A percentile compares a stretch with the other conserved stretches of the same genome.
Conservation (phyloP, 805 yeast genomes). For the Isabelozyma rhagii region DNA sequence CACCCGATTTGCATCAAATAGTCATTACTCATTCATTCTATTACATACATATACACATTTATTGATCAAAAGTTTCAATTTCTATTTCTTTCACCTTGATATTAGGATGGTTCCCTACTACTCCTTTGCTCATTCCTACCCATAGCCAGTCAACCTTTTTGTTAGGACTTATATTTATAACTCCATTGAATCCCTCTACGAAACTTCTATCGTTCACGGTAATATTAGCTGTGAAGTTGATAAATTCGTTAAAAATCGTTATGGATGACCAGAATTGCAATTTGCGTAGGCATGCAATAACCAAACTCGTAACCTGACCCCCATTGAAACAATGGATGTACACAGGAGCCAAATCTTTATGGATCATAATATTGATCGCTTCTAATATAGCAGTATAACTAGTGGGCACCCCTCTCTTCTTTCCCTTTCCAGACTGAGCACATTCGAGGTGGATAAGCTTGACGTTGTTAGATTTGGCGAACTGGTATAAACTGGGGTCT, state of each 20-base stretch:
- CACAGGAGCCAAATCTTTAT: slow-evolving; percentile 60
- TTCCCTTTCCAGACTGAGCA: slow-evolving; percentile 67
- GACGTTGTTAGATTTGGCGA: slow-evolving; percentile 56
- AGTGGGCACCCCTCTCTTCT: slow-evolving; percentile 80
- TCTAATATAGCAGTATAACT: slow-evolving; percentile 58
- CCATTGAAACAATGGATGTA: slow-evolving; percentile 89
- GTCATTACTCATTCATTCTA: neutral
- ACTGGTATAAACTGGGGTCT: slow-evolving; percentile 50
- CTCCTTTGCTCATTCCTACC: slow-evolving; percentile 59
- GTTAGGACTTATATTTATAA: slow-evolving; percentile 45
- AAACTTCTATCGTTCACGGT: slow-evolving; percentile 81
- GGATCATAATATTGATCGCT: slow-evolving; percentile 61
- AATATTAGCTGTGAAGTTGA: slow-evolving; percentile 69
- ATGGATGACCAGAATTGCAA: slow-evolving; percentile 85
- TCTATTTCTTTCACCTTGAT: slow-evolving; percentile 28
- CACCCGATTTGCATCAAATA: too few species aligned
- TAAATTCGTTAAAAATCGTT: slow-evolving; percentile 82
- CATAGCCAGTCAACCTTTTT: slow-evolving; percentile 61
- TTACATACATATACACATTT: neutral
- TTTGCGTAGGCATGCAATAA: slow-evolving; percentile 83
- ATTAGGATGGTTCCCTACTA: slow-evolving; percentile 56
- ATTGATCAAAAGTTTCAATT: neutral
- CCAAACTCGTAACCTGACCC: slow-evolving; percentile 78
- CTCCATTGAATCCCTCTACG: slow-evolving; percentile 75
- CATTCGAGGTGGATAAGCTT: slow-evolving; percentile 64